A percentile compares a stretch with the other conserved stretches of the same genome.
Conservation (phyloP, 495 filamentous ascomycete genomes). For the Aspergillus affinis region DNA sequence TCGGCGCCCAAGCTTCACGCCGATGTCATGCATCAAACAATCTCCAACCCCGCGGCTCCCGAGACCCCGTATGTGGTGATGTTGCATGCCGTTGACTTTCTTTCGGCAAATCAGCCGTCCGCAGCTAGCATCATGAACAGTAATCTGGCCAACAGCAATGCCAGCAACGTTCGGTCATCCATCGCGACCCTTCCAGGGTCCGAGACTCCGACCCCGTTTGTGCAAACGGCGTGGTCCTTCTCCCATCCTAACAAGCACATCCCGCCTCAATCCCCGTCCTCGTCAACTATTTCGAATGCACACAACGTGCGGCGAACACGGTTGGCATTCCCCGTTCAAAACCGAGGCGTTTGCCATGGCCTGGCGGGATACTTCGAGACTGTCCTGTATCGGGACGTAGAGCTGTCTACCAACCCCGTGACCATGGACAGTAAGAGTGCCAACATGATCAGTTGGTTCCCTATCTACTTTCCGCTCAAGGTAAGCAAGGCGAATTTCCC, state of each 20-base stretch:
- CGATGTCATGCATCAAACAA: slow-evolving; percentile 64
- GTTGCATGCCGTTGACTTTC: slow-evolving; percentile 82
- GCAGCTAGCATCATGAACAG: slow-evolving; percentile 14
- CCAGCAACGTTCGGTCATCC: slow-evolving; percentile 28
- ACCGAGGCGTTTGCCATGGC: slow-evolving; percentile 84
- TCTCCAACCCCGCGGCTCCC: slow-evolving; percentile 65
- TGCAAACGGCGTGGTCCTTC: slow-evolving; percentile 51
- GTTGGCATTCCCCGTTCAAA: slow-evolving; percentile 67
- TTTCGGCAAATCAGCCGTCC: slow-evolving; percentile 48
- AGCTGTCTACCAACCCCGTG: slow-evolving; percentile 89
- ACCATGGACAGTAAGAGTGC: slow-evolving; percentile 89
- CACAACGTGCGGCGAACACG: slow-evolving; percentile 81
- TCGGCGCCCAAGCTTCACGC: slow-evolving; percentile 82
- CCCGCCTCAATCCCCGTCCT: slow-evolving; percentile 30
- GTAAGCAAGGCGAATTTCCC: slow-evolving; percentile 47
- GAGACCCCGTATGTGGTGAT: slow-evolving; percentile 92
- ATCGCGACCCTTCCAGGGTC: slow-evolving; percentile 30
- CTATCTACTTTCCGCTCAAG: slow-evolving; percentile 96
- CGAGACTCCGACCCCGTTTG: slow-evolving; percentile 34
- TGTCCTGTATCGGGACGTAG: slow-evolving; percentile 78
- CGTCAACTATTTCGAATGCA: slow-evolving; percentile 61
- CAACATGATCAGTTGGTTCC: slow-evolving; percentile 99
- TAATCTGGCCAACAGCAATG: slow-evolving; percentile 12
- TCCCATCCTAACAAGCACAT: slow-evolving; percentile 47
- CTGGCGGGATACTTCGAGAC: slow-evolving; percentile 95